A percentile compares a stretch with the other conserved stretches of the same genome.
Conservation (phyloP, 371 early-diverging fungal genomes). For the Mucor irregularis region DNA sequence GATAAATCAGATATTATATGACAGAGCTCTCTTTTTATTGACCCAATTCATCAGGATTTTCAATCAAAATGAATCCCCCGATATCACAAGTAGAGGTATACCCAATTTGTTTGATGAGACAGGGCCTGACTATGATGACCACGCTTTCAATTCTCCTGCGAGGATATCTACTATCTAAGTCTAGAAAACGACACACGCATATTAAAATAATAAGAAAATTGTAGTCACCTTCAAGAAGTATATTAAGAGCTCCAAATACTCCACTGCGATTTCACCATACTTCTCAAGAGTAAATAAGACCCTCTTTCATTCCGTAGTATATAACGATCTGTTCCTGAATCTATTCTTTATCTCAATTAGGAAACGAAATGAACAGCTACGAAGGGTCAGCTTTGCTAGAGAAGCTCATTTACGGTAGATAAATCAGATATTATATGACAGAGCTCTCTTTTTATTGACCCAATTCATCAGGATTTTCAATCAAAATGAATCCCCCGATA, state of each 20-base stretch:
- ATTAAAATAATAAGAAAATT: not conserved
- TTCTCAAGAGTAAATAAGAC: slow-evolving; percentile 17
- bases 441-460: not conserved
- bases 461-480: slow-evolving; percentile 2
- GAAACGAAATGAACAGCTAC: not conserved
- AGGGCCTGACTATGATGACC: not conserved
- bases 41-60: not conserved
- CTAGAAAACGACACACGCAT: not conserved
- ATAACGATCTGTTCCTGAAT: not conserved
- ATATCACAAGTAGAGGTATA: not conserved
- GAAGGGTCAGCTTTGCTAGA: slow-evolving; percentile 18
- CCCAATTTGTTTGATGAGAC: slow-evolving; percentile 2
- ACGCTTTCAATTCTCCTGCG: slow-evolving; percentile 3
- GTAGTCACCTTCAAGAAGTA: slow-evolving; percentile 14
- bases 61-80: not conserved
- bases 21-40: not conserved
- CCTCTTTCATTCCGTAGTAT: no score
- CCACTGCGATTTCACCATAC: slow-evolving; percentile 10
- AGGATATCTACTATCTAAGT: no score
- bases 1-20: not conserved
- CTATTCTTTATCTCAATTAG: not conserved
- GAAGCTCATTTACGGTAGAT: slow-evolving; percentile 3
- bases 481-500: slow-evolving; percentile 2
- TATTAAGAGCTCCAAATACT: slow-evolving; percentile 1
- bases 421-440: not conserved